Evolutionary conservation across 176 grass and related monocot genomes (phyloP).

Genomic region (Triticum monococcum): DNA sequence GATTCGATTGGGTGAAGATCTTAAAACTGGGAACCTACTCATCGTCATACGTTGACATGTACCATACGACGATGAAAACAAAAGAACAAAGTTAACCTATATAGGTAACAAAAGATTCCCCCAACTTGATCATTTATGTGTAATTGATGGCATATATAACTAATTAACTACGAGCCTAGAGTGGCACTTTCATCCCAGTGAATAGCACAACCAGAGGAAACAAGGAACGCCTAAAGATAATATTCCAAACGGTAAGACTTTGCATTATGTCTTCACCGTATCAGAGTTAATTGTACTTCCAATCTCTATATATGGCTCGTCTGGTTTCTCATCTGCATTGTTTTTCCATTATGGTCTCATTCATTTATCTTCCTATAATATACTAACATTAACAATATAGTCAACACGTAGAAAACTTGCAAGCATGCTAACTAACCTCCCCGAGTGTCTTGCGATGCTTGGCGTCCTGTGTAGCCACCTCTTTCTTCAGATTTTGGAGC

Average conservation of each 20-base stretch:
- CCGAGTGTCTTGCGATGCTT: conserved; percentile 94
- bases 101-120: no score
- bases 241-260: not conserved
- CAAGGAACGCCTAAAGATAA: not conserved
- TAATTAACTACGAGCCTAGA: not conserved
- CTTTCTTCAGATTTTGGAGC: conserved; percentile 93
- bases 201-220: not conserved
- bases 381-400: not conserved
- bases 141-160: not conserved
- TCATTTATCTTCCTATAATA: not conserved
- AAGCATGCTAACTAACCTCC: conserved; percentile 52
- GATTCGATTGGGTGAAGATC: not conserved
- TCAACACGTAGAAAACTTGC: not conserved
- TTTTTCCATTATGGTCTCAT: not conserved
- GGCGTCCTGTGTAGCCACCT: conserved; percentile 76
- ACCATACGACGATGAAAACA: not conserved
- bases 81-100: not conserved
- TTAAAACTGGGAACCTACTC: not conserved
- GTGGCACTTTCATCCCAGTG: not conserved
- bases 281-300: not conserved
- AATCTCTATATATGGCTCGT: not conserved
- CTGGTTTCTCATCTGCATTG: no score
- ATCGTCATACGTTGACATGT: not conserved
- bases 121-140: not conserved
- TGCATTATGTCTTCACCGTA: not conserved